These are phyloP conservation scores for Phytophthora sp. DNA, from an alignment of 352 stramenopile genomes.

Conservation along the genomic window DNA sequence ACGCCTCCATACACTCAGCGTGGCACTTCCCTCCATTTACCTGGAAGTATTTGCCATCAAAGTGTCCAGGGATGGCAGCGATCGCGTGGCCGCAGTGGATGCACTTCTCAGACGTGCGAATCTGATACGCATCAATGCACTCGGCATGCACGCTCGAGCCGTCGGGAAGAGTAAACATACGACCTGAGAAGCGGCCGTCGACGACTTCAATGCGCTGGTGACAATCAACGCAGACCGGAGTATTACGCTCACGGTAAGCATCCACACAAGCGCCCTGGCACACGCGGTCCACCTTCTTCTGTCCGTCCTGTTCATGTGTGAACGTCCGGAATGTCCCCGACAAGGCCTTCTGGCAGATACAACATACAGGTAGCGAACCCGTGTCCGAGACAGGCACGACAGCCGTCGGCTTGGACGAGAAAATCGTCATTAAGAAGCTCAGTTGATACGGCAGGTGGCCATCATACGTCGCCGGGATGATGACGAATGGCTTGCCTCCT, in stretches of 20 bases:
- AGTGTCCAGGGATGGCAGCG: constrained; percentile 71
- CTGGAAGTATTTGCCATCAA: constrained; percentile 85
- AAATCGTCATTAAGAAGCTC: constrained; percentile 62
- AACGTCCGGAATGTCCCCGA: constrained; percentile 74
- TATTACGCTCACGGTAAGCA: constrained; percentile 77
- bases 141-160: constrained; percentile 81
- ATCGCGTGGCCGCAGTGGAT: constrained; percentile 82
- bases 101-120: constrained; percentile 81
- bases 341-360: constrained; percentile 67
- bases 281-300: constrained; percentile 71
- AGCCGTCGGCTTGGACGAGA: constrained; percentile 66
- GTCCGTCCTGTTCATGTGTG: constrained; percentile 59
- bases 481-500: constrained; percentile 57
- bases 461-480: constrained; percentile 79
- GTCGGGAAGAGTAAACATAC: constrained; percentile 81
- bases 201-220: constrained; percentile 79
- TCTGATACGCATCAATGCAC: constrained; percentile 88
- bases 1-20: constrained; percentile 84
- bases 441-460: constrained; percentile 55
- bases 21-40: constrained; percentile 80
- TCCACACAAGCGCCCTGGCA: constrained; percentile 79
- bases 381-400: constrained; percentile 70
- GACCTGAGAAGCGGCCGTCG: constrained; percentile 74
- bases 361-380: constrained; percentile 64
- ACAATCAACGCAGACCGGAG: constrained; percentile 78